Base-by-base conservation (phyloP, 2,329 filamentous ascomycete species). In the Sclerotinia minor region DNA sequence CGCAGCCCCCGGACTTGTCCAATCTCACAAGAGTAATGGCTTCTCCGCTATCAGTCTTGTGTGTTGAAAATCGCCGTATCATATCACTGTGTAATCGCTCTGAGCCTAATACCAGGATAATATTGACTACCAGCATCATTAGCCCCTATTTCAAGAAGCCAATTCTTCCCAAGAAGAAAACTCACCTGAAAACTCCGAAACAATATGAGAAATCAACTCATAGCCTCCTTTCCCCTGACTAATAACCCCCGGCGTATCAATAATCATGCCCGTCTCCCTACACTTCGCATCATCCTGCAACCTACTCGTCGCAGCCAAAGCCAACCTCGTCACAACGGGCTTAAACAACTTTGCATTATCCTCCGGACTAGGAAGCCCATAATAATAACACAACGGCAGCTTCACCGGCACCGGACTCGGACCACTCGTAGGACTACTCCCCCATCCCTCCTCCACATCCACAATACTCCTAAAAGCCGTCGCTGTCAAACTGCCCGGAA, bases 321-420 rank as follows among this genome's bases (percentile, higher is more conserved):
- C 93, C 76, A 98, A 82, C 70, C 90, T 86, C 57, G 89, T 91
- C 32, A 92, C 81, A 69, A 97, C 80, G 17, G 89, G 85, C 75
- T 87, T 90, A 80, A 91, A 98, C 54, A 94, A 80, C 45, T 82
- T 84, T 0, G 85, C 83, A 69, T 92, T 90, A 61, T 92, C 90
- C 73, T 92, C 89, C 0, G 92, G 86, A 70, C 83, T 87, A 64
- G 86, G 83, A 71, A 90, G 82, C 21, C 95, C 94, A 78, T 92
- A 96, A 79, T 93, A 92, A 77, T 97, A 96, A 38, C 94, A 92
- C 65, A 99, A 81, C 6, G 95, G 95, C 73, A 97, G 83, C 81
- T 97, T 98, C 64, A 97, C 92, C 0, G 94, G 94, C 24, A 96
- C 88, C 0, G 89, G 86, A 73, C 90, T 95, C 0, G 95, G 94